Evolutionary conservation across 2,329 filamentous ascomycete species (phyloP).

Genomic region (Fusarium mexicanum): DNA sequence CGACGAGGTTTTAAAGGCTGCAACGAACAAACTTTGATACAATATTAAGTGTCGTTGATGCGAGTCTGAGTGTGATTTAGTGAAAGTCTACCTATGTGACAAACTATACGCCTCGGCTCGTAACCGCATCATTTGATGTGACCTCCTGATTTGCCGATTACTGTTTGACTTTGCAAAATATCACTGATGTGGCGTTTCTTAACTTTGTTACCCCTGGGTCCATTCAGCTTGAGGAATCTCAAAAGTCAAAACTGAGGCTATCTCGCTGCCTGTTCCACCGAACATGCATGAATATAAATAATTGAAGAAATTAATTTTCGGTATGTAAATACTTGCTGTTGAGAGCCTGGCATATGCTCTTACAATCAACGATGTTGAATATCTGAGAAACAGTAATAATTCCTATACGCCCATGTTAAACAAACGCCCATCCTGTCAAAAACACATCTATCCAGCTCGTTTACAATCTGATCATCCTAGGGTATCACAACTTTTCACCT

Average conservation of each 20-base stretch:
- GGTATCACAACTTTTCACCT: slow-evolving; percentile 37
- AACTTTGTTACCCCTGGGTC: neutral
- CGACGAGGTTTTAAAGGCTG: neutral
- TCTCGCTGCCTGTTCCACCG: neutral
- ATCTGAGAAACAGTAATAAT: neutral
- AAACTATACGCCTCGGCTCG: neutral
- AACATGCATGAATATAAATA: neutral
- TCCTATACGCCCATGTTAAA: neutral
- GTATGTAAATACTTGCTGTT: neutral
- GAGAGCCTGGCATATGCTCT: slow-evolving; percentile 24
- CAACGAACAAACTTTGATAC: neutral
- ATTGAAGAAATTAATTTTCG: neutral
- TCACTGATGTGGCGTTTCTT: neutral
- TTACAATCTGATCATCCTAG: slow-evolving; percentile 3
- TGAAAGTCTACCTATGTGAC: neutral
- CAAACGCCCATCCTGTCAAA: neutral
- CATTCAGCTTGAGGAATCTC: neutral
- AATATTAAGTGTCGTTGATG: neutral
- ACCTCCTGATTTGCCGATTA: neutral
- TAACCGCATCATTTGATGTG: neutral
- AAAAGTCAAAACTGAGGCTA: neutral
- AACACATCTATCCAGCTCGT: neutral
- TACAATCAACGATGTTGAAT: slow-evolving; percentile 8
- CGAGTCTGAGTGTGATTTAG: neutral
- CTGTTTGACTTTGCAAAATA: neutral